A percentile compares a stretch with the other conserved stretches of the same genome.
Evolutionary conservation across 1,139 yeast genomes (phyloP).

Genomic region (Ogataea hybrid): DNA sequence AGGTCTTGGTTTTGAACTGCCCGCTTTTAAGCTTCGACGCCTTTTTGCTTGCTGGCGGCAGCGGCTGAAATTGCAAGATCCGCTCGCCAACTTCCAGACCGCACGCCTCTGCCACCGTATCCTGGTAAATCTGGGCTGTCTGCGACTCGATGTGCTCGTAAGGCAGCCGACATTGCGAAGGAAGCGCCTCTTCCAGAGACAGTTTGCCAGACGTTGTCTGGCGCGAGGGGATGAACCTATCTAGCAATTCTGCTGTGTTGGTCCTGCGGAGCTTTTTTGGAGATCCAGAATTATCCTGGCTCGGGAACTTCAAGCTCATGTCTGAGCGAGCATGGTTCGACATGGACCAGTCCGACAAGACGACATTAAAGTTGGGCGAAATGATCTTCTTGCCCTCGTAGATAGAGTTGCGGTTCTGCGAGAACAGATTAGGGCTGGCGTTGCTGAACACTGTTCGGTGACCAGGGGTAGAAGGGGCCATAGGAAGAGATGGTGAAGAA

Average conservation of each 20-base stretch:
- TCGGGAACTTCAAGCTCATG: constrained; percentile 5
- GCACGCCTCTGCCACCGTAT: constrained; percentile 92
- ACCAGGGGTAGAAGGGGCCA: constrained; percentile 21
- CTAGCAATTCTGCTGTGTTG: constrained; percentile 34
- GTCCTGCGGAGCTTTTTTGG: constrained; percentile 31
- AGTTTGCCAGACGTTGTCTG: constrained; percentile 47
- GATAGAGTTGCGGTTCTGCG: constrained; percentile 29
- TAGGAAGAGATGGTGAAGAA: constrained; percentile 4
- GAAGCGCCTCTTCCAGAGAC: constrained; percentile 25
- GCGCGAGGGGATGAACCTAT: constrained; percentile 54
- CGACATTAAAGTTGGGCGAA: constrained; percentile 34
- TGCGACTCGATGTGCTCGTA: constrained; percentile 63
- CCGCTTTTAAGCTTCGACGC: constrained; percentile 21
- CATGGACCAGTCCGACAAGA: constrained; percentile 31
- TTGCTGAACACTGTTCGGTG: constrained; percentile 32
- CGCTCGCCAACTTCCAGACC: constrained; percentile 84
- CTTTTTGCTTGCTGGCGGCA: constrained; percentile 66
- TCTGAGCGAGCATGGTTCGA: constrained; percentile 16
- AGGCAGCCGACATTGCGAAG: constrained; percentile 48
- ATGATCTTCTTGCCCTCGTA: constrained; percentile 29
- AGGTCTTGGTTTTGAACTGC: constrained; percentile 24
- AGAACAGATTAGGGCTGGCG: constrained; percentile 29
- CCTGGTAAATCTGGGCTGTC: constrained; percentile 69
- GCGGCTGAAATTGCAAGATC: constrained; percentile 82
- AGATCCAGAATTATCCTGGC: constrained; percentile 17